phyloP scores from a whole-genome alignment of 2,329 filamentous ascomycete species.

The Cephalotrichum gorgonifer region DNA sequence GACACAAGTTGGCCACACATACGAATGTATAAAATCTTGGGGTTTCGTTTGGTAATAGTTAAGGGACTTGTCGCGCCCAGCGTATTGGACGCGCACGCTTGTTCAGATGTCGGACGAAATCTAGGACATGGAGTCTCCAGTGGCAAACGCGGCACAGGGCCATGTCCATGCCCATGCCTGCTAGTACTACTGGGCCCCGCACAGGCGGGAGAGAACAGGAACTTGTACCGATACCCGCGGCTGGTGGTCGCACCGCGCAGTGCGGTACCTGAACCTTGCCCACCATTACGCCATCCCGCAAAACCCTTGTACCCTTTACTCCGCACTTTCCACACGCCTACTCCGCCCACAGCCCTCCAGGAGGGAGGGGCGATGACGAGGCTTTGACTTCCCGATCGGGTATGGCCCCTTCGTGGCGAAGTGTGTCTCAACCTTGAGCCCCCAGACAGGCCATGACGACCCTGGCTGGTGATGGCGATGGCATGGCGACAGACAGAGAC shows the following conservation, averaged over 20 bases:
- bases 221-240: neutral
- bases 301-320: neutral
- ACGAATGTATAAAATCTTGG: neutral
- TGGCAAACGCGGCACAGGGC: neutral
- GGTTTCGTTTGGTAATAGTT: neutral
- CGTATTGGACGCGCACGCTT: neutral
- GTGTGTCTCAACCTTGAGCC: too few relatives aligned
- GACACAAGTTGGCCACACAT: too few relatives aligned
- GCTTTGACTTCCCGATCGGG: constrained; percentile 3
- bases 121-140: neutral
- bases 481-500: too few relatives aligned
- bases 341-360: neutral
- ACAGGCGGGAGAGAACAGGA: neutral
- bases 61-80: neutral
- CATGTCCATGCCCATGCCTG: too few relatives aligned
- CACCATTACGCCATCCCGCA: neutral
- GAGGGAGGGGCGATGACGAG: constrained; percentile 6
- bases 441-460: too few relatives aligned
- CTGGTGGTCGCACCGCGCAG: neutral
- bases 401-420: neutral
- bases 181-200: neutral
- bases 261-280: neutral
- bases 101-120: neutral
- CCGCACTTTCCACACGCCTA: neutral
- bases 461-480: too few relatives aligned